Base-by-base conservation (phyloP, 1,139 yeast genomes). In the Debaryomycetaceae sp. region DNA sequence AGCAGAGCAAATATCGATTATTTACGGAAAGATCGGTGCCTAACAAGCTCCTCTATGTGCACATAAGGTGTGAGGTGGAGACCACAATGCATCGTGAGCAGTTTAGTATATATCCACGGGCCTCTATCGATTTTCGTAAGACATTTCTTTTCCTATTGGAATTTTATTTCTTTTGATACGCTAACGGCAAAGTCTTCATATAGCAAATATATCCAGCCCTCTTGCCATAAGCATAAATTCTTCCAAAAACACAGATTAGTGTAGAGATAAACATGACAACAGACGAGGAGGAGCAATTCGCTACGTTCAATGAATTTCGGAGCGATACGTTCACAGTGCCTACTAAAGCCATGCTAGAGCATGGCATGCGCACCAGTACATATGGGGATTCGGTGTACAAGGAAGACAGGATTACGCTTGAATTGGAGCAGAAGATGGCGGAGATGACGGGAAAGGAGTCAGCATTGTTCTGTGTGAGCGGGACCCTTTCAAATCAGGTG, bases 241-340 rank as follows among this genome's bases (percentile, higher is more conserved):
- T 4, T 17, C 20, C 20, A 17, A 17, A 17, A 4, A 17, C 20
- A 17, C 3, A 17, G 20, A 17, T 17, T 17, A 17, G 27, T 8
- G 11, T 27, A 13, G 22, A 20, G 24, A 23, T 35, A 23, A 40
- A 13, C 33, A 64, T 63, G 66, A 64, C 68, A 11, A 49, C 55
- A 35, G 54, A 45, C 37, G 47, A 48, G 27, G 57, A 57, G 47
- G 56, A 56, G 42, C 39, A 44, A 29, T 61, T 57, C 42, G 54
- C 69, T 34, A 72, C 77, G 27, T 64, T 61, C 57, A 80, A 80
- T 56, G 87, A 81, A 57, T 82, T 86, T 62, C 78, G 93, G 62
- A 82, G 93, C 61, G 98, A 91, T 62, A 91, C 97, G 2, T 90
- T 91, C 78, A 91, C 97, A 8, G 88, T 89, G 9, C 98, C 97